These are phyloP conservation scores for Claviceps monticola DNA, from an alignment of 2,329 filamentous ascomycete genomes.

Conservation along the genomic window DNA sequence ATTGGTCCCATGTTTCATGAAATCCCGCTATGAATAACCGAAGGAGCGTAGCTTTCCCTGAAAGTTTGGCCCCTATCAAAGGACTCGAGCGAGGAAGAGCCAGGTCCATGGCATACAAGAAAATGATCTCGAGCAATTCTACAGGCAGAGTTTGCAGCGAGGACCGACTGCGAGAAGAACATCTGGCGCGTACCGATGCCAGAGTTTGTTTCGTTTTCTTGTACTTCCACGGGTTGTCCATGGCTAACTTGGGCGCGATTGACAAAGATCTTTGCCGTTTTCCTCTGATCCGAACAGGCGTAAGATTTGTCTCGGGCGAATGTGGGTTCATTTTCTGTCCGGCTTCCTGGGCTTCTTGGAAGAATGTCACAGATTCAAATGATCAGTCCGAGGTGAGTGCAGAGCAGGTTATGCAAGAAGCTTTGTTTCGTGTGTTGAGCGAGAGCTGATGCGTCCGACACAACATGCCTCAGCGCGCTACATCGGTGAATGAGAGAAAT, in stretches of 20 bases:
- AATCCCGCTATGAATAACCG: constrained; percentile 23
- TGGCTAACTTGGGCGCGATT: constrained; percentile 6
- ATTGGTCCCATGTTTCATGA: constrained; percentile 24
- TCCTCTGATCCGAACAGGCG: constrained; percentile 33
- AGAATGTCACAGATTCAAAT: too few relatives aligned
- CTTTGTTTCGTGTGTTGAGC: too few relatives aligned
- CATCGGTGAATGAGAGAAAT: too few relatives aligned
- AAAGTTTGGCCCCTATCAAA: constrained; percentile 32
- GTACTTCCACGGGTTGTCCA: neutral
- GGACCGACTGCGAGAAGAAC: constrained; percentile 12
- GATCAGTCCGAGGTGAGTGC: too few relatives aligned
- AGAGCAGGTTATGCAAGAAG: too few relatives aligned
- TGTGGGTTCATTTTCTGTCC: neutral
- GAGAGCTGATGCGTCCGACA: too few relatives aligned
- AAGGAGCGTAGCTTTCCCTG: constrained; percentile 23
- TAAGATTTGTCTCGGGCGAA: constrained; percentile 28
- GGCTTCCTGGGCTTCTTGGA: too few relatives aligned
- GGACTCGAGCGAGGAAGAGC: constrained; percentile 31
- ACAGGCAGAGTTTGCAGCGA: constrained; percentile 28
- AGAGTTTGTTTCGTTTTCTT: constrained; percentile 18
- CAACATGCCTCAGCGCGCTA: too few relatives aligned
- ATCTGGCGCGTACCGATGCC: constrained; percentile 16
- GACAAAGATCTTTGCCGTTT: constrained; percentile 22
- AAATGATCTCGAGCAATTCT: constrained; percentile 40
- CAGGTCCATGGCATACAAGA: constrained; percentile 34